Evolutionary conservation across 805 yeast species (phyloP).

Genomic region (Kodamaea hsintzibuensis): DNA sequence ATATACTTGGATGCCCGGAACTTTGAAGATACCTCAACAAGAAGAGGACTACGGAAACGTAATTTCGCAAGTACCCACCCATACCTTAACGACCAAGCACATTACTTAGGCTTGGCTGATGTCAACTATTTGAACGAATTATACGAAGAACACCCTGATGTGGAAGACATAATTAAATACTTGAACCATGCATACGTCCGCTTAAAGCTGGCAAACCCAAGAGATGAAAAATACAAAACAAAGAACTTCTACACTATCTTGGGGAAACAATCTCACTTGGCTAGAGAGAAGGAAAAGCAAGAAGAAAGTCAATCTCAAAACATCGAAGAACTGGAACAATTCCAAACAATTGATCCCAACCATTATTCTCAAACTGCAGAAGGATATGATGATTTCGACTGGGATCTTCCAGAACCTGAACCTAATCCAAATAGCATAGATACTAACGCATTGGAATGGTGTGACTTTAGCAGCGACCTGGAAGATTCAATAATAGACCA

Average conservation of each 20-base stretch:
- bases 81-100: constrained; percentile 45
- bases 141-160: constrained; percentile 34
- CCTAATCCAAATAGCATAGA: neutral
- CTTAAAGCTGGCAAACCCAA: constrained; percentile 33
- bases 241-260: constrained; percentile 39
- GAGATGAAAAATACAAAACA: constrained; percentile 39
- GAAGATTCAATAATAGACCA: neutral
- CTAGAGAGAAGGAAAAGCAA: constrained; percentile 10
- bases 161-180: constrained; percentile 33
- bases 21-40: constrained; percentile 8
- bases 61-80: constrained; percentile 47
- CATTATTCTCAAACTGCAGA: neutral
- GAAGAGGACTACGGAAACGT: constrained; percentile 39
- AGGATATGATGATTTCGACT: neutral
- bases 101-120: constrained; percentile 41
- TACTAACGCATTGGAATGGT: neutral
- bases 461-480: constrained; percentile 2
- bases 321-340: neutral
- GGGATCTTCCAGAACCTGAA: constrained; percentile 1
- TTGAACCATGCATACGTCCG: constrained; percentile 36
- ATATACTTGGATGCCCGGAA: constrained; percentile 17
- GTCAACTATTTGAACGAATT: constrained; percentile 38
- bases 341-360: neutral
- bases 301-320: neutral
- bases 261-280: constrained; percentile 23